Evolutionary conservation across 345 rosid species (phyloP), one percentile per base, ranked within the genome.

Genomic region (Camelina hispida): DNA sequence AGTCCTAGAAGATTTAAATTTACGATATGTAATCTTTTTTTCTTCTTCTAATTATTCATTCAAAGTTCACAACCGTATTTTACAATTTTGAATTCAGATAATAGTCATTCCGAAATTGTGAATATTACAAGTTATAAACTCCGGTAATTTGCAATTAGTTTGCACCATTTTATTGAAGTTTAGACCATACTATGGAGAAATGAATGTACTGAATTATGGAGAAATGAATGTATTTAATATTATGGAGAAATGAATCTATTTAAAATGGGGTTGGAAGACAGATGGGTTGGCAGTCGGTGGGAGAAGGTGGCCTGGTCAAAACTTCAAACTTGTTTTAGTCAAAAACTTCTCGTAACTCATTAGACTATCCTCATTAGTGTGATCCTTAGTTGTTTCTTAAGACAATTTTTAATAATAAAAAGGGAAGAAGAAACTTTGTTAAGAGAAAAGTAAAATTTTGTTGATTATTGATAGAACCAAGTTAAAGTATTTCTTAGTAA

Each of bases 221-320:
- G 25, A 23, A 23, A 23, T 23, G 25, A 23, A 23, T 23, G 25
- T 23, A 23, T 23, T 23, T 23, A 25, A 25, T 25, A 25, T 25
- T 25, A 25, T 25, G 28, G 28, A 25, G 28, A 25, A 25, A 25
- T 37, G 30, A 38, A 60, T n/a, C n/a, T n/a, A n/a, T n/a, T n/a
- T n/a, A 11, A 20, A 28, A 46, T n/a, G 16, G 10, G 66, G 46
- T 56, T 55, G 71, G 28, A 25, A 25, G 28, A 73, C 58, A 14
- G 38, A 16, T 74, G 54, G 11, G 79, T 42, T 75, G 74, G 57
- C 69, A 68, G 74, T 75, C 79, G 79, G 74, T 75, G 79, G 62
- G 23, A 37, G 73, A 60, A 75, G 73, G 58, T 67, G 56, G 68
- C 11, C 15, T 68, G 57, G 79, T 75, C 69, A 75, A 75, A 68